phyloP scores from a whole-genome alignment of 108 stramenopile species.

The Licmophora abbreviata region DNA sequence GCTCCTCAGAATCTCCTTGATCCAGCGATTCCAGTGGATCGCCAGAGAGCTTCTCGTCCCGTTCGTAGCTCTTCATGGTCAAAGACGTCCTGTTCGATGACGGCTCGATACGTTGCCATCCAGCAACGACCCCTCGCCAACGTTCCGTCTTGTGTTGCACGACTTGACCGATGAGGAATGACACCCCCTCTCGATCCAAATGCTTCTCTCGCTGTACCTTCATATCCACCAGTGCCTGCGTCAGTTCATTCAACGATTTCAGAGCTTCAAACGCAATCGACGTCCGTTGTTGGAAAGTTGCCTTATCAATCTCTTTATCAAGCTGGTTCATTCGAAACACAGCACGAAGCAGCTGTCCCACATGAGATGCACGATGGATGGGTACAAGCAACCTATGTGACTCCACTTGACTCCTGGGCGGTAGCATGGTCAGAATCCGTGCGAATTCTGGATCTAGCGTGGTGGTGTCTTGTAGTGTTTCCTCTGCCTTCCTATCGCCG shows the following conservation, averaged over 20 bases:
- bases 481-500: too few species aligned
- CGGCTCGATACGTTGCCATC: conserved; percentile 39
- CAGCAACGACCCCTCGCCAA: conserved; percentile 71
- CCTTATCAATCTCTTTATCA: conserved; percentile 22
- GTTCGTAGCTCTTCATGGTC: conserved; percentile 54
- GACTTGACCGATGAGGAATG: conserved; percentile 64
- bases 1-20: conserved; percentile 4
- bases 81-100: conserved; percentile 28
- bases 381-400: conserved; percentile 45
- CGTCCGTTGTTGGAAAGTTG: too few species aligned
- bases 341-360: conserved; percentile 37
- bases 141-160: conserved; percentile 50
- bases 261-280: conserved; percentile 64
- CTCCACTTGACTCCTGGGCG: too few species aligned
- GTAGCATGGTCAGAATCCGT: too few species aligned
- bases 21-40: too few species aligned
- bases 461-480: too few species aligned
- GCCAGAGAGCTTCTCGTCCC: neutral
- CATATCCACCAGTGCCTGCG: conserved; percentile 30
- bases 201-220: conserved; percentile 17
- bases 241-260: conserved; percentile 59
- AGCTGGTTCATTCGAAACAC: conserved; percentile 61
- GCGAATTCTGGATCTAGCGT: too few species aligned
- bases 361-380: conserved; percentile 38
- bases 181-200: conserved; percentile 24